phyloP scores from a whole-genome alignment of 805 yeast genomes.

The Starmerella etchellsii region DNA sequence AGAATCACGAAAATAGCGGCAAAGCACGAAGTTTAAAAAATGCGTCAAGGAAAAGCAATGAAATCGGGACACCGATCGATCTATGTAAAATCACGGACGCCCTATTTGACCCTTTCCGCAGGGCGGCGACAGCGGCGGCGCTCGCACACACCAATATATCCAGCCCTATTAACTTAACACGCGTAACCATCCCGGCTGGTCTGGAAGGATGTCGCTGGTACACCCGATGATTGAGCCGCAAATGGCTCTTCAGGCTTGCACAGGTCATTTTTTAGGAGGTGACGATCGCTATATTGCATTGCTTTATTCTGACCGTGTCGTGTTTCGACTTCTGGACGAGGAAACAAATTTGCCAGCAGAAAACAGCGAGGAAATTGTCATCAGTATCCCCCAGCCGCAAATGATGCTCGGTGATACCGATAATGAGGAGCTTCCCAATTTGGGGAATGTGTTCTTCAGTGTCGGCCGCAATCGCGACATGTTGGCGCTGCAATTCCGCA shows the following conservation, averaged over 20 bases:
- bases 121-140: too few species aligned
- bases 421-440: constrained; percentile 4
- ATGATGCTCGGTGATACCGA: constrained; percentile 11
- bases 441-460: constrained; percentile 15
- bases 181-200: too few species aligned
- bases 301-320: constrained; percentile 16
- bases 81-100: too few species aligned
- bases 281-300: constrained; percentile 10
- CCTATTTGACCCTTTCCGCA: too few species aligned
- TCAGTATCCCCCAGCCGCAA: constrained; percentile 16
- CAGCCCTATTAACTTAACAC: too few species aligned
- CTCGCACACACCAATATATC: too few species aligned
- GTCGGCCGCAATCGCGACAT: constrained; percentile 15
- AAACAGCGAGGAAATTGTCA: constrained; percentile 3
- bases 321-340: constrained; percentile 3
- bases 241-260: constrained; percentile 13
- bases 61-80: too few species aligned
- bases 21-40: too few species aligned
- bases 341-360: neutral
- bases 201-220: constrained; percentile 16
- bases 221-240: constrained; percentile 15
- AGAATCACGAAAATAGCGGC: too few species aligned
- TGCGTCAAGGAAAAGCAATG: too few species aligned
- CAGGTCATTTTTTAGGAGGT: constrained; percentile 13
- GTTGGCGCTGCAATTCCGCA: constrained; percentile 9